Evolutionary conservation across 768 basidiomycete species (phyloP), one percentile per base, ranked within the genome.

Genomic region (Strobilomyces echinocephalus): DNA sequence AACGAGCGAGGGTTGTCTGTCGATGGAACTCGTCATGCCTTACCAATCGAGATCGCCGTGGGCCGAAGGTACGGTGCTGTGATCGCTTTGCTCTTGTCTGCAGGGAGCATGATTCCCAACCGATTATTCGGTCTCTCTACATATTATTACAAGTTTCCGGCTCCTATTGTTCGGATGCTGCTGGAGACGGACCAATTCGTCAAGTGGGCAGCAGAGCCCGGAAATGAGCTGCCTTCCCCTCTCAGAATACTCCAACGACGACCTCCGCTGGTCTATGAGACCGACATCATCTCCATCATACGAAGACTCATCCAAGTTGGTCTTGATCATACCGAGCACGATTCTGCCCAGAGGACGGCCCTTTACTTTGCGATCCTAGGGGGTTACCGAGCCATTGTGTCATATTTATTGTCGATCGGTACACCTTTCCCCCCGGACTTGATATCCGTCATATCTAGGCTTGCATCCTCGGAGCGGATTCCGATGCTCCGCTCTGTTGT

Each of bases 21-120:
- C 12, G 49, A 58, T 10, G 20, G 14, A n/a, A 43, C 38, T 21
- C 9, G 33, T 2, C 40, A 21, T 6, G 45, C 45, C 8, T 16
- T 58, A 15, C 57, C 56, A 26, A 20, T 58, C 16, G 41, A 58
- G 30, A 18, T 58, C 1, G 55, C 57, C 24, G 55, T 58, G 31
- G 18, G 35, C 2, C 57, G 50, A 7, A 45, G 20, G 8, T 34
- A 57, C 10, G 49, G 51, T 21, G 8, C 12, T 5, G 24, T 58
- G 30, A 40, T 57, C 7, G 49, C 34, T 24, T 28, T 47, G 10
- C n/a, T 57, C n/a, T 31, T 58, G 26, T 36, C 45, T 30, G 4
- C 31, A 4, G 56, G 55, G 18, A 43, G 55, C 20, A 5, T 34
- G 1, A 49, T 58, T 18, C 56, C 56, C 14, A 24, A n/a, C 2